Conservation (phyloP, 2,329 filamentous ascomycete species). For the Elsinoe batatas region DNA sequence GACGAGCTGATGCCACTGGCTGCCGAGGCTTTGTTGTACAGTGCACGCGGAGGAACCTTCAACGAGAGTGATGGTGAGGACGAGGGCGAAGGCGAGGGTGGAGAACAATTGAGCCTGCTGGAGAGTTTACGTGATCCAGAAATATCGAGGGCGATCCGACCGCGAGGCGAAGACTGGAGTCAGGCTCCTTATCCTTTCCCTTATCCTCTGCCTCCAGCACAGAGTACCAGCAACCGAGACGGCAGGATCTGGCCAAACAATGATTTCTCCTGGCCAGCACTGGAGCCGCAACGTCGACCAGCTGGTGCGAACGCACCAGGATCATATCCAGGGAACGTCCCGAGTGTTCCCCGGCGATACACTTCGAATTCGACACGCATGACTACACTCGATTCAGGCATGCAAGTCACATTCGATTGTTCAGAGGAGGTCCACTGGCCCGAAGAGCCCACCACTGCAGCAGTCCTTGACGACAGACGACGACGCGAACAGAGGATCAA, state of each 20-base stretch:
- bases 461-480: slow-evolving; percentile 14
- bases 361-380: neutral
- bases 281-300: slow-evolving; percentile 6
- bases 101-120: slow-evolving; percentile 18
- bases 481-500: slow-evolving; percentile 13
- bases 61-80: no score
- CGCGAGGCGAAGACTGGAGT: slow-evolving; percentile 8
- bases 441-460: slow-evolving; percentile 15
- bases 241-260: slow-evolving; percentile 1
- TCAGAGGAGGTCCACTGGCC: slow-evolving; percentile 15
- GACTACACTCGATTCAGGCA: slow-evolving; percentile 7
- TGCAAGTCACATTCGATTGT: slow-evolving; percentile 5
- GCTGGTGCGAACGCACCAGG: neutral
- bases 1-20: slow-evolving; percentile 55
- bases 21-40: slow-evolving; percentile 43
- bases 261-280: slow-evolving; percentile 14
- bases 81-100: slow-evolving; percentile 17
- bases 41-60: slow-evolving; percentile 14
- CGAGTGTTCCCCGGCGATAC: neutral
- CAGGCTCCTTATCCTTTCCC: slow-evolving; percentile 8
- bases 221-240: slow-evolving; percentile 3
- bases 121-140: slow-evolving; percentile 18
- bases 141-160: slow-evolving; percentile 12
- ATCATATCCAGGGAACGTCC: neutral
- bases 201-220: slow-evolving; percentile 3